Evolutionary conservation across 768 basidiomycete genomes (phyloP).

Genomic region (Ephemerocybe angulata): DNA sequence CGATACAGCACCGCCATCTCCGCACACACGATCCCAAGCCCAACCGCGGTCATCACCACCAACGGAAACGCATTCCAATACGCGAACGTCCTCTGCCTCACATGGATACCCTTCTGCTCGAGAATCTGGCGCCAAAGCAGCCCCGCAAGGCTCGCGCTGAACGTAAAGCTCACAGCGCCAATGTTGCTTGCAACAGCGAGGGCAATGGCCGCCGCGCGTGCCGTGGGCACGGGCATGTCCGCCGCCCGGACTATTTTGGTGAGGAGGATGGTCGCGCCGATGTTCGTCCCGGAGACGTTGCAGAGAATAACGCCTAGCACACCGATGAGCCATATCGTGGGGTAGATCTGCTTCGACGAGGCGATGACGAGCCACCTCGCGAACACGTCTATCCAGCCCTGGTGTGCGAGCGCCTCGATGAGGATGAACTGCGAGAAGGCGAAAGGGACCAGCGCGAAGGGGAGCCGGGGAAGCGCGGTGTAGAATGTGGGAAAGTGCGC

Average conservation of each 20-base stretch:
- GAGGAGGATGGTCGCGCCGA: slow-evolving; percentile 86
- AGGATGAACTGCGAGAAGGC: slow-evolving; percentile 95
- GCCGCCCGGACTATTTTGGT: slow-evolving; percentile 67
- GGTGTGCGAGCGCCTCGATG: slow-evolving; percentile 74
- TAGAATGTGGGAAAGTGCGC: slow-evolving; percentile 67
- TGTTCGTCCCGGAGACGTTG: slow-evolving; percentile 85
- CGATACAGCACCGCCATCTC: slow-evolving; percentile 61
- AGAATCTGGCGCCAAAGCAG: slow-evolving; percentile 80
- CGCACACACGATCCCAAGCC: slow-evolving; percentile 68
- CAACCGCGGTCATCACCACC: slow-evolving; percentile 59
- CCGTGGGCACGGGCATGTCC: slow-evolving; percentile 28
- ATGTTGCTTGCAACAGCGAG: slow-evolving; percentile 87
- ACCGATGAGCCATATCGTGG: slow-evolving; percentile 65
- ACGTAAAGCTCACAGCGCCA: slow-evolving; percentile 87
- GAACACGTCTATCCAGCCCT: slow-evolving; percentile 88
- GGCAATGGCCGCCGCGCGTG: slow-evolving; percentile 62
- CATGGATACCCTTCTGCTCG: slow-evolving; percentile 61
- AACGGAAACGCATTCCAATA: slow-evolving; percentile 69
- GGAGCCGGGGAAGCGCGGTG: slow-evolving; percentile 63
- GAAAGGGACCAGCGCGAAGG: slow-evolving; percentile 82
- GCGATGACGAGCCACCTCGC: slow-evolving; percentile 59
- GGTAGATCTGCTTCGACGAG: slow-evolving; percentile 38
- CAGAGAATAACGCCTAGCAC: slow-evolving; percentile 71
- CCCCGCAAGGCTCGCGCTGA: slow-evolving; percentile 85
- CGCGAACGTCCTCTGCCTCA: slow-evolving; percentile 64